phyloP scores from a whole-genome alignment of 2,329 filamentous ascomycete genomes.

The Diaporthe amygdali region DNA sequence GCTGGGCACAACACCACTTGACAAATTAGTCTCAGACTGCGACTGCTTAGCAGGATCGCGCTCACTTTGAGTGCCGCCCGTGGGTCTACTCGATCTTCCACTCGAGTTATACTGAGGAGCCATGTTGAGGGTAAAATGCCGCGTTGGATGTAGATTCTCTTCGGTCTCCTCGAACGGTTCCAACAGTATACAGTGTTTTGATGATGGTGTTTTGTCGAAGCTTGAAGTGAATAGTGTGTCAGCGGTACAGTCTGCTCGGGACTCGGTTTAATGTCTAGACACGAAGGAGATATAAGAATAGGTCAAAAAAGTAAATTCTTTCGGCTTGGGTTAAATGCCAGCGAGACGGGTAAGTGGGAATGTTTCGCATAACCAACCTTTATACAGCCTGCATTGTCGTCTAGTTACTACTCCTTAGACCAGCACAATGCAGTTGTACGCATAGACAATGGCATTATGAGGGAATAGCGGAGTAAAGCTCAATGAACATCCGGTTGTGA shows the following conservation, averaged over 20 bases:
- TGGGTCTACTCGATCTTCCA: not conserved
- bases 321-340: not conserved
- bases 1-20: not conserved
- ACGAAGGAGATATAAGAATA: not conserved
- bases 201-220: not conserved
- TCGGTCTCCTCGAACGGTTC: not conserved
- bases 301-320: fast-evolving
- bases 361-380: no score
- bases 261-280: not conserved
- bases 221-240: fast-evolving
- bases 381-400: not conserved
- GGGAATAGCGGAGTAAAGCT: not conserved
- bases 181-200: not conserved
- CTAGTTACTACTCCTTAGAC: no score
- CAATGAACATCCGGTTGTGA: no score
- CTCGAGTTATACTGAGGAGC: not conserved
- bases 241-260: fast-evolving
- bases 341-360: not conserved
- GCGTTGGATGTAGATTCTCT: not conserved
- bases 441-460: not conserved
- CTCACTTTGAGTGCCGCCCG: not conserved
- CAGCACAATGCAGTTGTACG: not conserved
- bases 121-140: not conserved
- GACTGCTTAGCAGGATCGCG: not conserved
- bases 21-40: not conserved